Conservation (phyloP, 768 basidiomycete genomes). For the Lepiota brunneoincarnata region DNA sequence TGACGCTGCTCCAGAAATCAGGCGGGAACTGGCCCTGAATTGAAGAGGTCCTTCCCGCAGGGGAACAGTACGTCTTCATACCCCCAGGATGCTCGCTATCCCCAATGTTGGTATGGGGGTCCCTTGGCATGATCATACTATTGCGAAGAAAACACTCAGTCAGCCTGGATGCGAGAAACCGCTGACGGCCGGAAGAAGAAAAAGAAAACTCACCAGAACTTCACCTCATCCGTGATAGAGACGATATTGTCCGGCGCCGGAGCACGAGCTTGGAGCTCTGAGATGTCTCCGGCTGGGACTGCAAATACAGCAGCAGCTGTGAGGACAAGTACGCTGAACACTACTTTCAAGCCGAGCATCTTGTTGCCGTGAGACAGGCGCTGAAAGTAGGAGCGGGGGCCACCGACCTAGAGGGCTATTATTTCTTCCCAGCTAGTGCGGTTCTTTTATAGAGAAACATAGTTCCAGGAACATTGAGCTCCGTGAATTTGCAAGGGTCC, state of each 20-base stretch:
- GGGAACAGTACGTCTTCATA: conserved; percentile 52
- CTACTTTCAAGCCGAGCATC: too few species aligned
- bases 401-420: too few species aligned
- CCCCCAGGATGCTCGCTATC: conserved; percentile 56
- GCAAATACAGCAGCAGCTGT: not conserved
- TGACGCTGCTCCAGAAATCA: conserved; percentile 51
- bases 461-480: too few species aligned
- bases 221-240: conserved; percentile 40
- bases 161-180: not conserved
- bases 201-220: conserved; percentile 38
- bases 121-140: conserved; percentile 21
- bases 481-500: too few species aligned
- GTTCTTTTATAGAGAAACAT: too few species aligned
- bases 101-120: conserved; percentile 51
- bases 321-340: too few species aligned
- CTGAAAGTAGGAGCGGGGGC: too few species aligned
- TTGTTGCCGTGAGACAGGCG: too few species aligned
- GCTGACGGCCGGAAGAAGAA: not conserved
- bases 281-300: not conserved
- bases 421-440: too few species aligned
- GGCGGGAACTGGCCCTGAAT: conserved; percentile 43
- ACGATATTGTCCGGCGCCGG: conserved; percentile 46
- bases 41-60: conserved; percentile 34
- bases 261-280: conserved; percentile 11
- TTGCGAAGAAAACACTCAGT: not conserved